Evolutionary conservation across 192 early-diverging fungal species (phyloP), one percentile per base, ranked within the genome.

Genomic region (Coemansia furcata): DNA sequence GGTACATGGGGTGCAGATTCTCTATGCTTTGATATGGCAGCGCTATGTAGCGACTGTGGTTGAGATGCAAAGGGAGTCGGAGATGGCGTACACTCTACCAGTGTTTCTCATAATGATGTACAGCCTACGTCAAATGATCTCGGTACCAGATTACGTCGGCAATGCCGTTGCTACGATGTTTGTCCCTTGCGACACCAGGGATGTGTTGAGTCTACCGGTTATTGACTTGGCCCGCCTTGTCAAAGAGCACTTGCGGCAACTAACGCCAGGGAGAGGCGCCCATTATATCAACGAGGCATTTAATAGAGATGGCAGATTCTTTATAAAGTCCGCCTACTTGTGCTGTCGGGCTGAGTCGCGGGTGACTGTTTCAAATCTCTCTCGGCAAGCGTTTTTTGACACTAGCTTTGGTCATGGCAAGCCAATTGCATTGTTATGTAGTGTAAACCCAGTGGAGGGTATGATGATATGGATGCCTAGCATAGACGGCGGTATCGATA

Each of bases 341-440:
- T 23, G 49, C 7, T 65, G 40, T 11, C 23, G 19, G 8, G 44
- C 49, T 19, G 73, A 55, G 29, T 65, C 64, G 23, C 11, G 30
- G 5, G 43, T 76, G 23, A 12, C 62, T 11, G 47, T 76, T 40
- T 76, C 73, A n/a, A 76, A 76, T 47, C 64, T 54, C 4, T 76
- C 68, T 8, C 62, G 63, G 6, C 32, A 69, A 36, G 63, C 73
- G 12, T 76, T 70, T 42, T 70, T 52, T 46, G 43, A 43, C 38
- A 43, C 62, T 21, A 68, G 70, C 36, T 66, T 70, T 69, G 67
- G 73, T 14, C 42, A 4, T 1, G 23, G 23, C 23, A 26, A 26
- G 23, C 23, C 23, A 26, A 26, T 26, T 26, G 23, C 23, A 1
- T 17, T 44, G 6, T 6, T 44, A 3, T 17, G 17, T 44, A 6